These are phyloP conservation scores for Penicillium pulvis DNA, from an alignment of 495 filamentous ascomycete genomes.

Conservation along the genomic window DNA sequence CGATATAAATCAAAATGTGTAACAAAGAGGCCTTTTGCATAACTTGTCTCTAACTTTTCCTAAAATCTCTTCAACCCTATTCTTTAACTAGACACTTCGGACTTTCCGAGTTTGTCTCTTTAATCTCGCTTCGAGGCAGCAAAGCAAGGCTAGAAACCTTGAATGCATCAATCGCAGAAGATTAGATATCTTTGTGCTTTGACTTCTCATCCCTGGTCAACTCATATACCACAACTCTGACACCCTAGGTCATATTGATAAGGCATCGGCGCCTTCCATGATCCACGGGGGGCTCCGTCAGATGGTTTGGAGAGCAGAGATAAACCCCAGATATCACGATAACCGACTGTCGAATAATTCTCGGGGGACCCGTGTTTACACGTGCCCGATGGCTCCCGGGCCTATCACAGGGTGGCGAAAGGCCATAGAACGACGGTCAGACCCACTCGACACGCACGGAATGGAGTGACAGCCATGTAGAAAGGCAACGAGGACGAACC, in stretches of 20 bases:
- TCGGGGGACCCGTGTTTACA: neutral
- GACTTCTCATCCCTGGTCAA: neutral
- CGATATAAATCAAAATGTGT: too few species aligned
- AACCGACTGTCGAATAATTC: constrained; percentile 12
- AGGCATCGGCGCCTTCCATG: constrained; percentile 26
- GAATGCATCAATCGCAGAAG: neutral
- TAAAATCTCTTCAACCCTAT: too few species aligned
- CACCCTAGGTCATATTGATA: neutral
- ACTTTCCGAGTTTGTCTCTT: too few species aligned
- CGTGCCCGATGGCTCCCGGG: neutral
- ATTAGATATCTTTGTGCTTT: neutral
- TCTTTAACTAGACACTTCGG: too few species aligned
- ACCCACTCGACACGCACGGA: neutral
- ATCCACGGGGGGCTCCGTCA: constrained; percentile 20
- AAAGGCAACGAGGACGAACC: neutral
- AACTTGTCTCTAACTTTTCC: too few species aligned
- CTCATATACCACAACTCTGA: neutral
- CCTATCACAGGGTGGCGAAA: neutral
- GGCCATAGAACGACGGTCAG: neutral
- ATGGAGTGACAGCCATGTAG: neutral
- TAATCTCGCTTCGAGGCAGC: too few species aligned
- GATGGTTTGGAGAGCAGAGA: constrained; percentile 5
- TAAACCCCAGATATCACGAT: constrained; percentile 24
- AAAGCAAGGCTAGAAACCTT: neutral
- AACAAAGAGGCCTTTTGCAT: too few species aligned